Percentiles rank a stretch among this genome's conserved stretches.
phyloP scores from a whole-genome alignment of 2,329 filamentous ascomycete species.

The Ceratocystis albifundus region DNA sequence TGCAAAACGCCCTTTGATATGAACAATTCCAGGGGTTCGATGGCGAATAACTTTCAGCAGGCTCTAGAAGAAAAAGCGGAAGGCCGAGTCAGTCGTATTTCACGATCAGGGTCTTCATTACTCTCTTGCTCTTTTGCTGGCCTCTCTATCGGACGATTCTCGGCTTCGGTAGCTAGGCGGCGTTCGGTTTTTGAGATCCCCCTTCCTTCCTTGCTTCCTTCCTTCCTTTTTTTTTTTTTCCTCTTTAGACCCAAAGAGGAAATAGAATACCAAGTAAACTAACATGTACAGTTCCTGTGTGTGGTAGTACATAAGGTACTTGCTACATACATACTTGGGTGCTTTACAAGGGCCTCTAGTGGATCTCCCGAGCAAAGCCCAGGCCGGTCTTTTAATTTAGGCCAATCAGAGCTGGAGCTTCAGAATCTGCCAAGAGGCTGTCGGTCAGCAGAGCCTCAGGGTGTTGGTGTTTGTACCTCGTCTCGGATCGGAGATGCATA shows the following conservation, averaged over 20 bases:
- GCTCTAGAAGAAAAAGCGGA: too few relatives aligned
- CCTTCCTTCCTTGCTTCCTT: too few relatives aligned
- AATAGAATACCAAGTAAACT: neutral
- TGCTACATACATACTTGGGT: neutral
- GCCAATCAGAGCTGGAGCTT: neutral
- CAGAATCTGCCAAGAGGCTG: neutral
- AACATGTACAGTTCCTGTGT: neutral
- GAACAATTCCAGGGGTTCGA: too few relatives aligned
- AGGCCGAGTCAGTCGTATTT: too few relatives aligned
- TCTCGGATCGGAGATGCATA: neutral
- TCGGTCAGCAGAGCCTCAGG: neutral
- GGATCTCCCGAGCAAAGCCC: neutral
- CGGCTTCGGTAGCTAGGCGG: constrained; percentile 17
- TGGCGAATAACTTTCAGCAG: too few relatives aligned
- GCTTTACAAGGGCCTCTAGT: neutral
- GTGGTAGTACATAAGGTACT: constrained; percentile 8
- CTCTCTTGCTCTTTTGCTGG: too few relatives aligned
- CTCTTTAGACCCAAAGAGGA: neutral
- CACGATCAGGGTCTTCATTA: too few relatives aligned
- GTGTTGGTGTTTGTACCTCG: neutral
- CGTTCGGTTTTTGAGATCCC: constrained; percentile 11
- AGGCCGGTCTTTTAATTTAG: neutral
- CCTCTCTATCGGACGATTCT: constrained; percentile 14
- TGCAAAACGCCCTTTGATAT: too few relatives aligned
- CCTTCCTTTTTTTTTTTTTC: neutral